Percentiles rank a stretch among this genome's conserved stretches.
Evolutionary conservation across 2,329 filamentous ascomycete species (phyloP).

Genomic region (Hypoxylon sp.): DNA sequence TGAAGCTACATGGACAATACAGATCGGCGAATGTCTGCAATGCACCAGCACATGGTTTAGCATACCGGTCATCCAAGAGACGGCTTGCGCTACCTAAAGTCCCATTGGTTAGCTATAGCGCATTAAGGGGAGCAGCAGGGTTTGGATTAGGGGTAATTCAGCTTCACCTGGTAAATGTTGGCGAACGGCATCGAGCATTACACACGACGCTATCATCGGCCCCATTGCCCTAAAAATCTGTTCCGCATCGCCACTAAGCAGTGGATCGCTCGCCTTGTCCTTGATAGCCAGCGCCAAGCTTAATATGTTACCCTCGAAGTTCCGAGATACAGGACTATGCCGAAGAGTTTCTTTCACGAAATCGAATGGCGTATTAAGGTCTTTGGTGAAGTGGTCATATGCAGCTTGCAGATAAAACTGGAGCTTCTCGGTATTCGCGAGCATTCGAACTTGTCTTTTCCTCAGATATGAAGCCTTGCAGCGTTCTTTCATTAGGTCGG

Average conservation of each 20-base stretch:
- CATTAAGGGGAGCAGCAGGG: neutral
- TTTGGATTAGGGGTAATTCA: neutral
- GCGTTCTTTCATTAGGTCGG: slow-evolving; percentile 59
- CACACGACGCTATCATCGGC: slow-evolving; percentile 54
- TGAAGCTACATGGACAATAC: slow-evolving; percentile 54
- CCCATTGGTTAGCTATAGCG: slow-evolving; percentile 3
- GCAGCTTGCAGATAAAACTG: slow-evolving; percentile 55
- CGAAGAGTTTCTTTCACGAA: slow-evolving; percentile 55
- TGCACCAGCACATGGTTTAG: slow-evolving; percentile 51
- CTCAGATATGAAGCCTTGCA: slow-evolving; percentile 59
- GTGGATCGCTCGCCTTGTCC: slow-evolving; percentile 41
- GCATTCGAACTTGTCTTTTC: slow-evolving; percentile 61
- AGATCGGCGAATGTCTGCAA: slow-evolving; percentile 53
- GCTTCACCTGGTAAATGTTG: slow-evolving; percentile 52
- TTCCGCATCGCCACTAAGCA: slow-evolving; percentile 47
- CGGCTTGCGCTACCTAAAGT: slow-evolving; percentile 51
- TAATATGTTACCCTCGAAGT: slow-evolving; percentile 55
- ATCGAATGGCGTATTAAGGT: slow-evolving; percentile 54
- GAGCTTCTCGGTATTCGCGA: slow-evolving; percentile 51
- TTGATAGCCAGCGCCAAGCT: slow-evolving; percentile 52
- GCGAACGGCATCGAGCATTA: slow-evolving; percentile 55
- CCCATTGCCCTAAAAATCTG: slow-evolving; percentile 53
- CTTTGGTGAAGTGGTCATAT: slow-evolving; percentile 54
- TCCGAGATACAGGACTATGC: slow-evolving; percentile 53
- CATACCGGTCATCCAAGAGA: slow-evolving; percentile 53